Evolutionary conservation across 2,329 filamentous ascomycete species (phyloP).

Genomic region (Atkinsonella hypoxylon): DNA sequence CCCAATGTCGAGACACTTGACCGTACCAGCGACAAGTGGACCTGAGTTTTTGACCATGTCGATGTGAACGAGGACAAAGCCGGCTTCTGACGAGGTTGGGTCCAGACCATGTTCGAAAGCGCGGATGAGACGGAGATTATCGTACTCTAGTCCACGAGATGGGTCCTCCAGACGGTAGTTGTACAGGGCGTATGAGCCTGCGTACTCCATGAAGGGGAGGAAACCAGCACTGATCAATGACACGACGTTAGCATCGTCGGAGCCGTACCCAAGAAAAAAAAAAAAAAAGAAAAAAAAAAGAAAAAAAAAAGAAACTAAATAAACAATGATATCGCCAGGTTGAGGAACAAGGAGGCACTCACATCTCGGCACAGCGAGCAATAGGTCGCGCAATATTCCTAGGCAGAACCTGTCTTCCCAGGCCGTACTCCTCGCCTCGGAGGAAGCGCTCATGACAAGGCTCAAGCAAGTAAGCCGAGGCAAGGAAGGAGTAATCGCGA

Average conservation of each 20-base stretch:
- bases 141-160: conserved; percentile 42
- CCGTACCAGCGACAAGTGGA: conserved; percentile 59
- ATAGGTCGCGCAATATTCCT: conserved; percentile 68
- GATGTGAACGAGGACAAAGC: conserved; percentile 90
- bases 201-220: conserved; percentile 87
- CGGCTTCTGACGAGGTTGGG: conserved; percentile 77
- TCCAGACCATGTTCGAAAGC: conserved; percentile 87
- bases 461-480: conserved; percentile 81
- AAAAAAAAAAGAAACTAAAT: too few relatives aligned
- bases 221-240: conserved; percentile 57
- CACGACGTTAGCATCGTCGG: too few relatives aligned
- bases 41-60: conserved; percentile 89
- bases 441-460: conserved; percentile 70
- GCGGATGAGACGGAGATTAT: conserved; percentile 70
- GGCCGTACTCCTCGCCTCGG: conserved; percentile 63
- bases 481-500: conserved; percentile 83
- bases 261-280: too few relatives aligned
- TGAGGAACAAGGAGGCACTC: conserved; percentile 33
- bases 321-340: too few relatives aligned
- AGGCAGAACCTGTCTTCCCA: conserved; percentile 64
- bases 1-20: conserved; percentile 51
- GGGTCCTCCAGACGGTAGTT: conserved; percentile 53
- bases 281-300: too few relatives aligned
- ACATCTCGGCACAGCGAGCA: conserved; percentile 75
- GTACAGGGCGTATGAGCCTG: conserved; percentile 55